These are phyloP conservation scores for Candida railenensis DNA, from an alignment of 805 yeast species.

Conservation along the genomic window DNA sequence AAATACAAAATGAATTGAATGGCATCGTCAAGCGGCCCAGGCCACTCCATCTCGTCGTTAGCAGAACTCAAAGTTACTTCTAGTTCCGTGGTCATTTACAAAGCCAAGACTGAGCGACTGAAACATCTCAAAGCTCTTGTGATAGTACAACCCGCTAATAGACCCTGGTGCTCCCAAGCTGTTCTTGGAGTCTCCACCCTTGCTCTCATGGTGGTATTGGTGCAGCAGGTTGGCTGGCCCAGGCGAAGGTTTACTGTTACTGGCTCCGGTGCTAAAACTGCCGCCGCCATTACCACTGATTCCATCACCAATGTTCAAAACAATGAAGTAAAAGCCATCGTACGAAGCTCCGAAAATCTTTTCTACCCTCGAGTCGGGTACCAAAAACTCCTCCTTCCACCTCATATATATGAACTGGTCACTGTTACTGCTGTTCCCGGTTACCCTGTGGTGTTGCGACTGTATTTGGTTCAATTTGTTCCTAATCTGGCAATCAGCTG, in stretches of 20 bases:
- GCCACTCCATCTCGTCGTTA: no score
- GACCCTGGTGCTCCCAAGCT: slow-evolving; percentile 51
- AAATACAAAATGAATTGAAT: no score
- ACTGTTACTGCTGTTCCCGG: slow-evolving; percentile 12
- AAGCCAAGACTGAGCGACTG: slow-evolving; percentile 71
- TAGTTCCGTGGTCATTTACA: slow-evolving; percentile 47
- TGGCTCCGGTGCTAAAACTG: neutral
- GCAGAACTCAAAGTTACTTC: slow-evolving; percentile 26
- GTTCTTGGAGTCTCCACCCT: neutral
- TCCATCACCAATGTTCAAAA: slow-evolving; percentile 62
- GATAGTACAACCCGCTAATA: slow-evolving; percentile 80
- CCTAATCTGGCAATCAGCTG: slow-evolving; percentile 37
- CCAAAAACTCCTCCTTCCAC: slow-evolving; percentile 89
- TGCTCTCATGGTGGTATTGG: neutral
- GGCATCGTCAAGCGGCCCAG: no score
- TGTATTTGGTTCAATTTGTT: slow-evolving; percentile 28
- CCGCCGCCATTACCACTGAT: slow-evolving; percentile 2
- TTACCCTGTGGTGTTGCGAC: slow-evolving; percentile 19
- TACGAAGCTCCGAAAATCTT: slow-evolving; percentile 74
- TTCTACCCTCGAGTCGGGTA: slow-evolving; percentile 72
- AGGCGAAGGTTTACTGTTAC: no score
- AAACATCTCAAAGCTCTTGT: slow-evolving; percentile 71
- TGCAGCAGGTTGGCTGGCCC: neutral
- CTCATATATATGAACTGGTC: slow-evolving; percentile 68
- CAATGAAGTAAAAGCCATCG: slow-evolving; percentile 89